A percentile compares a stretch with the other conserved stretches of the same genome.
Evolutionary conservation across 164 flowering plant species (phyloP).

Genomic region (Magnolia kwangsiensis): DNA sequence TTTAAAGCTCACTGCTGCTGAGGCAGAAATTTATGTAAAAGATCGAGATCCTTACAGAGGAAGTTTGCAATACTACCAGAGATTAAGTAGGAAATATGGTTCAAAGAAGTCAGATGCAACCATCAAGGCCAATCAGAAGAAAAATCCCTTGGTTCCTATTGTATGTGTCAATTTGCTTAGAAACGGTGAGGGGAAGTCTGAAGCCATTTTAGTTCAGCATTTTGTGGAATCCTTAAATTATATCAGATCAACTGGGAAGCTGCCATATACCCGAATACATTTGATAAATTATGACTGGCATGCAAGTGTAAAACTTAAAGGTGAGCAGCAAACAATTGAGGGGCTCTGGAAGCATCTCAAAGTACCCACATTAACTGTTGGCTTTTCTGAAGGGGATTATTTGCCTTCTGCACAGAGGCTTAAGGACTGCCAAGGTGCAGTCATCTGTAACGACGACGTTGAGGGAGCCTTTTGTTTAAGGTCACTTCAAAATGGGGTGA

Average conservation of each 20-base stretch:
- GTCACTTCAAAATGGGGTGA: conserved; percentile 88
- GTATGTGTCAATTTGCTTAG: conserved; percentile 86
- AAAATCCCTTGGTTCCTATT: conserved; percentile 71
- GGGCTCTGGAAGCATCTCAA: conserved; percentile 87
- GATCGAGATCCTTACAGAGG: conserved; percentile 88
- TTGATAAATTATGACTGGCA: conserved; percentile 98
- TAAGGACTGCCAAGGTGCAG: conserved; percentile 78
- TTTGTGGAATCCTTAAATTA: conserved; percentile 83
- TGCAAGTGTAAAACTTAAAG: conserved; percentile 74
- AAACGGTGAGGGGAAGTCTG: conserved; percentile 90
- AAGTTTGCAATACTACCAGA: conserved; percentile 73
- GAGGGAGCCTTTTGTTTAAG: conserved; percentile 91
- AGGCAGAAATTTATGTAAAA: conserved; percentile 95
- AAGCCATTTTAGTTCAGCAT: conserved; percentile 84
- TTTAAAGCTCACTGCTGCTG: conserved; percentile 89
- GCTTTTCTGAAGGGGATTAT: conserved; percentile 90
- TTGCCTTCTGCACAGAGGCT: conserved; percentile 59
- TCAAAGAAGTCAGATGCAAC: conserved; percentile 45
- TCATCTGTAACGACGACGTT: conserved; percentile 56
- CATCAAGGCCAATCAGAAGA: conserved; percentile 47
- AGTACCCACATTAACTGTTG: conserved; percentile 65
- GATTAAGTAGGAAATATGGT: conserved; percentile 83
- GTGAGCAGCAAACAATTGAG: conserved; percentile 95
- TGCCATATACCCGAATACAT: conserved; percentile 67
- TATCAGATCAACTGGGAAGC: conserved; percentile 61